phyloP scores from a whole-genome alignment of 225 moss, liverwort and hornwort species.

The Climacium dendroides region DNA sequence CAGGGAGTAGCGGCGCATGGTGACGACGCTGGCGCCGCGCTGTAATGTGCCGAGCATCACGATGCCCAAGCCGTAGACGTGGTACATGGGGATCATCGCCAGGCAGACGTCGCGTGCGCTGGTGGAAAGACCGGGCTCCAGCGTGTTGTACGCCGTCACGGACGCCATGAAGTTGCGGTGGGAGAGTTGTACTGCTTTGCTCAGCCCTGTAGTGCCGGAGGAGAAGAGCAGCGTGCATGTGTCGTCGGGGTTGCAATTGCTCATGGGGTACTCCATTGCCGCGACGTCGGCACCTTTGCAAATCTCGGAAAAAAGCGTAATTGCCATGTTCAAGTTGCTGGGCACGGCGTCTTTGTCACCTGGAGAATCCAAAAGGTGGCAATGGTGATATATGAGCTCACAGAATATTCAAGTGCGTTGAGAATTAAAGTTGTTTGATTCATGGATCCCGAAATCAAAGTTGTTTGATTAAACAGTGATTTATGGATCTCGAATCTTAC shows the following conservation, averaged over 20 bases:
- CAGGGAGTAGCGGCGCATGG: conserved; percentile 24
- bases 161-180: conserved; percentile 32
- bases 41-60: conserved; percentile 20
- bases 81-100: conserved; percentile 27
- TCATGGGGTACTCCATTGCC: background rate
- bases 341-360: background rate
- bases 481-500: background rate
- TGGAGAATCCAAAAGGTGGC: background rate
- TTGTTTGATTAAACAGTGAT: background rate
- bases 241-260: conserved; percentile 2
- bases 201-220: conserved; percentile 31
- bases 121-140: conserved; percentile 21
- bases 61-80: conserved; percentile 35
- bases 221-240: conserved; percentile 38
- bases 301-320: conserved; percentile 13
- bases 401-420: background rate
- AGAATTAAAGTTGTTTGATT: background rate
- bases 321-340: background rate
- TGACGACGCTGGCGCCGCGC: conserved; percentile 34
- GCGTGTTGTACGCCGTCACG: conserved; percentile 23
- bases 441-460: background rate
- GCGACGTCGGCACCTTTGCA: background rate
- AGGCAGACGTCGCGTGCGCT: conserved; percentile 25
- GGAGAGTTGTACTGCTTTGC: conserved; percentile 25
- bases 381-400: too few relatives aligned